phyloP scores from a whole-genome alignment of 352 stramenopile species.

The Phytophthora meadii region DNA sequence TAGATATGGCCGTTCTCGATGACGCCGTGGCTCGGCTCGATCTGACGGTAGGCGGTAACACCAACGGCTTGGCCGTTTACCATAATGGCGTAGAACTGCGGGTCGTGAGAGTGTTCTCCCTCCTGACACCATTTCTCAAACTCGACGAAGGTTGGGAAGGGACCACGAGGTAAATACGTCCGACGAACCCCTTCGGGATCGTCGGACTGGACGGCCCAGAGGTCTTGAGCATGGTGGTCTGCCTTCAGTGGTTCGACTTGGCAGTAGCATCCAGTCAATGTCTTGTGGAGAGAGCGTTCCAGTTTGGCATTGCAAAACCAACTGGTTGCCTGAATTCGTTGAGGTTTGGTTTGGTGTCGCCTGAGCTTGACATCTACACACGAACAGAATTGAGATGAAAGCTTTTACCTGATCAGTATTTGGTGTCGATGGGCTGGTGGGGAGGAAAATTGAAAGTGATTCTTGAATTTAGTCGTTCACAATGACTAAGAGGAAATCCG shows the following conservation, averaged over 20 bases:
- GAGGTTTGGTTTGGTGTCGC: not conserved
- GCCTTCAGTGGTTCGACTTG: slow-evolving; percentile 22
- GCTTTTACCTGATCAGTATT: too few relatives aligned
- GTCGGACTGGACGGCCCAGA: slow-evolving; percentile 24
- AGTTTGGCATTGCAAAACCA: slow-evolving; percentile 16
- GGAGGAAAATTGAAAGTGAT: too few relatives aligned
- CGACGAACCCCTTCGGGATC: slow-evolving; percentile 9
- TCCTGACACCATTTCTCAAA: slow-evolving; percentile 14
- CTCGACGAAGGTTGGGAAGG: slow-evolving; percentile 14
- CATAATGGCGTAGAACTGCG: slow-evolving; percentile 26
- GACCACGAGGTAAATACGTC: slow-evolving; percentile 23
- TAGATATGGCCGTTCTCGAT: slow-evolving; percentile 25
- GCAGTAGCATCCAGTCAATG: slow-evolving; percentile 20
- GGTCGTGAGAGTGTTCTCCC: slow-evolving; percentile 4
- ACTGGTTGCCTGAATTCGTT: slow-evolving; percentile 26
- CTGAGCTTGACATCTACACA: too few relatives aligned
- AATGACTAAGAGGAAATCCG: too few relatives aligned
- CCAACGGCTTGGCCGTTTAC: slow-evolving; percentile 18
- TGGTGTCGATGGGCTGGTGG: too few relatives aligned
- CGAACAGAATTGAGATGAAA: too few relatives aligned
- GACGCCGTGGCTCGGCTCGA: slow-evolving; percentile 12
- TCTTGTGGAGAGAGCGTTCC: slow-evolving; percentile 11
- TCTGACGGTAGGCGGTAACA: slow-evolving; percentile 20
- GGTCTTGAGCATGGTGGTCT: slow-evolving; percentile 14
- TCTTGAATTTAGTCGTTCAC: too few relatives aligned